These are phyloP conservation scores for Chlorella sp. DNA, from an alignment of 139 green algal species.

Conservation along the genomic window DNA sequence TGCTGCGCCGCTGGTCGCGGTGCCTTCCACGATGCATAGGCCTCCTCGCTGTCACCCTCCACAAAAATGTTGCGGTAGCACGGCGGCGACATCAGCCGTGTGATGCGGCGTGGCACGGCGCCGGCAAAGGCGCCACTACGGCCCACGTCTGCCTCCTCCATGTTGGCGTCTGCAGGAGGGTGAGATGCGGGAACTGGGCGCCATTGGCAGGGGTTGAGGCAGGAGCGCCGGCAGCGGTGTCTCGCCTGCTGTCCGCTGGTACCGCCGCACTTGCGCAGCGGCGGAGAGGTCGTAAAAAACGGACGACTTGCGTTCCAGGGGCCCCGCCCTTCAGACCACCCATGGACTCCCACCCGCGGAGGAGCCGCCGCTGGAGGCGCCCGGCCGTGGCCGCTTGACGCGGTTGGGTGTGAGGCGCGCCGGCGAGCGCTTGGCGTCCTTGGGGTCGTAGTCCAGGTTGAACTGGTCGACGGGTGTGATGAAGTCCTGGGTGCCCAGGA, in stretches of 20 bases:
- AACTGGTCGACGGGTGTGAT: slow-evolving; percentile 67
- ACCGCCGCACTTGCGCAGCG: too few species aligned
- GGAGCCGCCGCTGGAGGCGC: neutral
- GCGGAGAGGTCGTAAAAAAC: too few species aligned
- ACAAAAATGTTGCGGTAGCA: slow-evolving; percentile 59
- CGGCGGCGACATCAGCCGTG: slow-evolving; percentile 46
- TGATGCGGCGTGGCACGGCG: neutral
- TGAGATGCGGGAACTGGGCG: neutral
- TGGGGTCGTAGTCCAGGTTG: slow-evolving; percentile 15
- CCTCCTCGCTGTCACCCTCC: slow-evolving; percentile 32
- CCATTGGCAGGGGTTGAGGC: neutral
- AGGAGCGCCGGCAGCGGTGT: neutral
- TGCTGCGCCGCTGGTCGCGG: neutral
- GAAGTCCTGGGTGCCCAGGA: slow-evolving; percentile 60
- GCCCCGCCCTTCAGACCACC: too few species aligned
- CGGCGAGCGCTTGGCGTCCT: slow-evolving; percentile 38
- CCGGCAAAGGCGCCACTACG: neutral
- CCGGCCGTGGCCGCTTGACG: slow-evolving; percentile 54
- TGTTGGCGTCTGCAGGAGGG: neutral
- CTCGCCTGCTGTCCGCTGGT: too few species aligned
- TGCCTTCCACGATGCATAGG: neutral
- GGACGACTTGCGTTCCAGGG: too few species aligned
- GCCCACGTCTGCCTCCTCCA: neutral
- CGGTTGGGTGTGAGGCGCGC: slow-evolving; percentile 51
- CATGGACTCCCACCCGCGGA: too few species aligned